phyloP scores from a whole-genome alignment of 148 eudicot species.

The Beta vulgaris region DNA sequence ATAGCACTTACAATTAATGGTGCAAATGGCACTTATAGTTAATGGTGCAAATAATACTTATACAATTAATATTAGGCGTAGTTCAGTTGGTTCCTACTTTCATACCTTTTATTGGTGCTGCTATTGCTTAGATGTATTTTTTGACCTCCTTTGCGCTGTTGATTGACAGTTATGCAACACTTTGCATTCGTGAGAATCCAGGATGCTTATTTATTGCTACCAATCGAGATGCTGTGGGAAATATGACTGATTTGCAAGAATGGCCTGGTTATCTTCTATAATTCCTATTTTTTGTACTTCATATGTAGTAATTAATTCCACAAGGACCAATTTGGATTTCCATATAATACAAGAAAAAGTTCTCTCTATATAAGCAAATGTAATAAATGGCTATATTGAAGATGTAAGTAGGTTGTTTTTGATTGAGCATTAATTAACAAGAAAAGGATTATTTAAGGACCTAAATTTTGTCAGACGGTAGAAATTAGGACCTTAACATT shows the following conservation, averaged over 20 bases:
- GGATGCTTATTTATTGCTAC: conserved; percentile 96
- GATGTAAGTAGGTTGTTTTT: too few species aligned
- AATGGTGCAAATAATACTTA: not conserved
- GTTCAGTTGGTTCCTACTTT: not conserved
- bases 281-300: conserved; percentile 5
- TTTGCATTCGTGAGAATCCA: conserved; percentile 92
- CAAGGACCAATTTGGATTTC: not conserved
- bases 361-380: too few species aligned
- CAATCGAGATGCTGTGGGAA: conserved; percentile 85
- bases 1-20: not conserved
- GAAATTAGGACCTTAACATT: too few species aligned
- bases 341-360: too few species aligned
- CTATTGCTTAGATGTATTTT: not conserved
- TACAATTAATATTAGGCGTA: too few species aligned
- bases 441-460: too few species aligned
- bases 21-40: not conserved
- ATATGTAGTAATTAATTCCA: not conserved
- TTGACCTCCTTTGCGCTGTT: conserved; percentile 1
- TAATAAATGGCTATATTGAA: too few species aligned
- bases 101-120: not conserved
- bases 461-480: too few species aligned
- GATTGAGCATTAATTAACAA: too few species aligned
- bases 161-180: conserved; percentile 79
- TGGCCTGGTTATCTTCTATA: conserved; percentile 72
- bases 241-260: conserved; percentile 91